Conservation (phyloP, 306 rosid genomes). For the Prunus campanulata region DNA sequence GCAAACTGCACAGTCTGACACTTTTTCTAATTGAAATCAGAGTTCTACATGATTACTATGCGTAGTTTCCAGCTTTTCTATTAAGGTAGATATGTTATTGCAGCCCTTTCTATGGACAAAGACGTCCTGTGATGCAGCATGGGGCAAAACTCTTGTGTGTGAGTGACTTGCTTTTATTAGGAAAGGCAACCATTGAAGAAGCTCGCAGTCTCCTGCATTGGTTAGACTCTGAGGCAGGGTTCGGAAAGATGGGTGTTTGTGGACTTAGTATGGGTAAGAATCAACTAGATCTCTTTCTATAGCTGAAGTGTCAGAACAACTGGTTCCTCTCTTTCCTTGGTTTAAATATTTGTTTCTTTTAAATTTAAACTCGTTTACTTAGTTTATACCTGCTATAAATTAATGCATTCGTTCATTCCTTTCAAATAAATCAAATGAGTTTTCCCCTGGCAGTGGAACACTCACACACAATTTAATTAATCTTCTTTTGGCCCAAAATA, state of each 20-base stretch:
- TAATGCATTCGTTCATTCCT: neutral
- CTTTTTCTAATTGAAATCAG: conserved; percentile 1
- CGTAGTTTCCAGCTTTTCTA: conserved; percentile 7
- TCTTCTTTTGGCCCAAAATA: conserved; percentile 21
- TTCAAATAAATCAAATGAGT: neutral
- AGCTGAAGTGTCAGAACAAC: conserved; percentile 2
- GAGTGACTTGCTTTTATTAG: conserved; percentile 92
- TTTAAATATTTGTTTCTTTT: conserved; percentile 10
- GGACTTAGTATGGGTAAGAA: conserved; percentile 98
- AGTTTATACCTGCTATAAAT: neutral
- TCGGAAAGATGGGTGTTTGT: conserved; percentile 96
- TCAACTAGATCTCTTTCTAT: conserved; percentile 16
- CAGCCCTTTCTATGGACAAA: conserved; percentile 98
- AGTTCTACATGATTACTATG: neutral
- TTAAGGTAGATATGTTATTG: conserved; percentile 26
- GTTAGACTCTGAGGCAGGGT: conserved; percentile 85
- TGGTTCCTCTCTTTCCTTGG: neutral
- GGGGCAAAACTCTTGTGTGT: conserved; percentile 97
- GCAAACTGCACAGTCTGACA: conserved; percentile 15
- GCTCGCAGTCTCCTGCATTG: conserved; percentile 87
- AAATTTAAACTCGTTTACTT: neutral
- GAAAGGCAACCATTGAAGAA: conserved; percentile 97
- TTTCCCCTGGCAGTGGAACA: neutral
- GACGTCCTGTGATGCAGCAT: conserved; percentile 83
- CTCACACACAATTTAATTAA: conserved; percentile 11